Evolutionary conservation across 208 protist species (phyloP).

Genomic region (Leishmania mexicana): DNA sequence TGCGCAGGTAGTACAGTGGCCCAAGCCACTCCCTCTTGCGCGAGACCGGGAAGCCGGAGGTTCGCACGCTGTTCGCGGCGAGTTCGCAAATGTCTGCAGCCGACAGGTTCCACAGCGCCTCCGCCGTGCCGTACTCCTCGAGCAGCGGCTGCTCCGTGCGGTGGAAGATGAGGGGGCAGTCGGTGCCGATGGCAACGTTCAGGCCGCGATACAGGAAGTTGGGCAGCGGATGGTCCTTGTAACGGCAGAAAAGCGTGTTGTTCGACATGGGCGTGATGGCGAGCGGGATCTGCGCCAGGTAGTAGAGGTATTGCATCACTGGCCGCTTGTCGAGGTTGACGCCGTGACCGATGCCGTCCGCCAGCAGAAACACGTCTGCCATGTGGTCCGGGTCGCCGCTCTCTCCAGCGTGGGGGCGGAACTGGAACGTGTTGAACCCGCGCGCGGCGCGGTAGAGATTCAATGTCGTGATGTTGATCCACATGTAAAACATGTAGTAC

Average conservation of each 20-base stretch:
- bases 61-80: constrained; percentile 75
- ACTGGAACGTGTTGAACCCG: constrained; percentile 92
- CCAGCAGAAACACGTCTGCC: constrained; percentile 87
- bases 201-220: constrained; percentile 94
- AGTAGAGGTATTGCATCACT: constrained; percentile 98
- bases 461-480: constrained; percentile 96
- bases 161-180: constrained; percentile 96
- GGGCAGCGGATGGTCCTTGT: constrained; percentile 95
- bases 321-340: constrained; percentile 94
- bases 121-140: constrained; percentile 91
- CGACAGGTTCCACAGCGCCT: constrained; percentile 85
- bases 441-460: constrained; percentile 92
- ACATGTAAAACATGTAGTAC: constrained; percentile 97
- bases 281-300: constrained; percentile 97
- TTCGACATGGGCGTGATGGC: constrained; percentile 98
- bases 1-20: constrained; percentile 59
- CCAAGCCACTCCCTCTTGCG: constrained; percentile 79
- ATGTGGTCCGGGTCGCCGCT: constrained; percentile 89
- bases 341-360: constrained; percentile 96
- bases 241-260: constrained; percentile 98
- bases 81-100: constrained; percentile 86
- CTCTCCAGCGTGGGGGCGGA: constrained; percentile 98
- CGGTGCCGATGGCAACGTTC: constrained; percentile 97
- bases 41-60: constrained; percentile 72
- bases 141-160: constrained; percentile 93